Percentiles rank a stretch among this genome's conserved stretches.
Conservation (phyloP, 2,329 filamentous ascomycete species). For the Drechslerella dactyloides region DNA sequence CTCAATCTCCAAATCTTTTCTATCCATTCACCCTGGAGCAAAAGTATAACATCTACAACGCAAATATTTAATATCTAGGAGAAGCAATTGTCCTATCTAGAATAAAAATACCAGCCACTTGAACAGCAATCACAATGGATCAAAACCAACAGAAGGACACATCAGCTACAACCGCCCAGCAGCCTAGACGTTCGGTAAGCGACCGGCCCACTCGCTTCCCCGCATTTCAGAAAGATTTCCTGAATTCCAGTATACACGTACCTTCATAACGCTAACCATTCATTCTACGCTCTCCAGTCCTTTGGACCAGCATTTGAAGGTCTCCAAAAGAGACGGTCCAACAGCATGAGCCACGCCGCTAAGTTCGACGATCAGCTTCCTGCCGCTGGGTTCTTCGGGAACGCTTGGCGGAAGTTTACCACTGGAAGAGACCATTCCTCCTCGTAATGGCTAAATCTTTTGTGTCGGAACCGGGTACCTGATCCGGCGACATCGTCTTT, state of each 20-base stretch:
- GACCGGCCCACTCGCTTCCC: slow-evolving; percentile 20
- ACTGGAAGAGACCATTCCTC: slow-evolving; percentile 33
- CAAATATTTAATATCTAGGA: neutral
- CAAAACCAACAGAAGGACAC: slow-evolving; percentile 2
- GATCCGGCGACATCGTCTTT: no score
- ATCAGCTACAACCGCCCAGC: slow-evolving; percentile 1
- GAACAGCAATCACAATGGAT: slow-evolving; percentile 18
- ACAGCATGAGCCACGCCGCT: slow-evolving; percentile 40
- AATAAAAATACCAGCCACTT: no score
- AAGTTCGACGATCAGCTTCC: slow-evolving; percentile 49
- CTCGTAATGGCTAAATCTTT: no score
- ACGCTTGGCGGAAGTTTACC: slow-evolving; percentile 45
- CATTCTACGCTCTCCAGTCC: slow-evolving; percentile 12
- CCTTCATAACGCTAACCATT: slow-evolving; percentile 8
- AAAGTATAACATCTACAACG: slow-evolving; percentile 28
- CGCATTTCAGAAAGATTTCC: slow-evolving; percentile 22
- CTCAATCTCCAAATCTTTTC: slow-evolving; percentile 7
- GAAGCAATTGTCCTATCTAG: slow-evolving; percentile 1
- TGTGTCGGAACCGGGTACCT: no score
- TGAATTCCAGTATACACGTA: no score
- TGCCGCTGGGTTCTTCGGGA: slow-evolving; percentile 21
- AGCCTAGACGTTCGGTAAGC: slow-evolving; percentile 46
- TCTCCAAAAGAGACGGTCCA: slow-evolving; percentile 34
- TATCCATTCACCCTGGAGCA: neutral
- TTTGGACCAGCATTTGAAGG: slow-evolving; percentile 28